Base-by-base conservation (phyloP, 441 rosid genomes). In the Raphanus hybrid region DNA sequence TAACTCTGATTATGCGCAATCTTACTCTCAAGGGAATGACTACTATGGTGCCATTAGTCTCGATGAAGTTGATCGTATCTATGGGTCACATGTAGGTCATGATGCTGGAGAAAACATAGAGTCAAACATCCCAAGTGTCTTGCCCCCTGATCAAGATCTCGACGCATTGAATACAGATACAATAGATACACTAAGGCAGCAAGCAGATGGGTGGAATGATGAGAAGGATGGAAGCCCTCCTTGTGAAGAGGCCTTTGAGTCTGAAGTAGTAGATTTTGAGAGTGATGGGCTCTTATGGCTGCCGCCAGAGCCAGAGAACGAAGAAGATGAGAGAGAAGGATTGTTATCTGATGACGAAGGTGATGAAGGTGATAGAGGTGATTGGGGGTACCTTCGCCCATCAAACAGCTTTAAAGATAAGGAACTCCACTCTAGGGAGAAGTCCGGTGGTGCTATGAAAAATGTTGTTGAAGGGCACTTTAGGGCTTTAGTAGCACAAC, bases 261-360 rank as follows among this genome's bases (percentile, higher is more conserved):
- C 76, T 18, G 89, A 86, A 69, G 87, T 89, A 67, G 83, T 90
- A 73, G 91, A 90, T 82, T 89, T 85, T 72, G 96, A 90, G 86
- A 89, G 78, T 45, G 85, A 82, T 80, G 87, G 87, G 64, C 63
- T 78, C 39, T 81, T 90, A 65, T 90, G 96, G 96, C 79, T 83
- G 39, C 96, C 93, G 45, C 96, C 96, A 64, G 89, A 90, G 76
- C 96, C 93, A 70, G 96, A 82, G 78, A 87, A 90, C 57, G 93
- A 85, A 75, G 91, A 90, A 68, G 96, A 90, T 74, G 96, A 90
- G 67, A 89, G 81, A 84, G 96, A 90, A 81, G 77, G 80, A 54
- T 74, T 79, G 73, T 73, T 86, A 37, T 85, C 82, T 79, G 91
- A 82, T 69, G 92, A 88, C 14, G 83, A 80, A 0, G 74, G 73